A percentile compares a stretch with the other conserved stretches of the same genome.
Conservation (phyloP, 306 rosid species). For the Acacia crassicarpa region DNA sequence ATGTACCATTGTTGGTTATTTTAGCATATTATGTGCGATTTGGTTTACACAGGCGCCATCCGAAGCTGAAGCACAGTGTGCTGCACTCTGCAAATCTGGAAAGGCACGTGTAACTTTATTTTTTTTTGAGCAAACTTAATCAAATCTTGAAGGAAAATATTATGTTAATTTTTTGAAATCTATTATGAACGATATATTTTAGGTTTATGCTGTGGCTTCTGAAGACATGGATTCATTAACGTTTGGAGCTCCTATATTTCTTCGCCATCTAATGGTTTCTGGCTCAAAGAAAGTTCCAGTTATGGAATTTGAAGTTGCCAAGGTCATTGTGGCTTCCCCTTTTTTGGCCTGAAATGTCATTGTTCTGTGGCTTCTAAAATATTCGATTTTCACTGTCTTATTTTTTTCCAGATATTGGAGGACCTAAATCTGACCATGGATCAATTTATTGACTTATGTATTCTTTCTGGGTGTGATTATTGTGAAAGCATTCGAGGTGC, state of each 20-base stretch:
- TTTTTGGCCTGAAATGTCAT: background rate
- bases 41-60: slow-evolving; percentile 82
- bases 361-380: slow-evolving; percentile 24
- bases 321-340: slow-evolving; percentile 51
- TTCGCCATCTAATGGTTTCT: slow-evolving; percentile 97
- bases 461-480: slow-evolving; percentile 97
- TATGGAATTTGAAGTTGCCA: slow-evolving; percentile 92
- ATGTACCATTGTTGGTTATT: background rate
- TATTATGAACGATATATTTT: slow-evolving; percentile 22
- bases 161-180: background rate
- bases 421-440: slow-evolving; percentile 86
- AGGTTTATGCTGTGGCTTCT: slow-evolving; percentile 97
- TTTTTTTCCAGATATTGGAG: slow-evolving; percentile 70
- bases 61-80: slow-evolving; percentile 99
- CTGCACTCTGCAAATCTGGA: slow-evolving; percentile 90
- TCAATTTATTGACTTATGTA: slow-evolving; percentile 93
- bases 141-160: slow-evolving; percentile 2
- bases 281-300: slow-evolving; percentile 93
- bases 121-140: slow-evolving; percentile 24
- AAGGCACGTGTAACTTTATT: slow-evolving; percentile 49
- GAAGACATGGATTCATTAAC: slow-evolving; percentile 98
- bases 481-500: slow-evolving; percentile 87
- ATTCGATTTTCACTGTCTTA: slow-evolving; percentile 9
- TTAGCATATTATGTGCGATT: slow-evolving; percentile 27
- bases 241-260: slow-evolving; percentile 91